Evolutionary conservation across 2,329 filamentous ascomycete species (phyloP).

Genomic region (Camptophora hylomeconis): DNA sequence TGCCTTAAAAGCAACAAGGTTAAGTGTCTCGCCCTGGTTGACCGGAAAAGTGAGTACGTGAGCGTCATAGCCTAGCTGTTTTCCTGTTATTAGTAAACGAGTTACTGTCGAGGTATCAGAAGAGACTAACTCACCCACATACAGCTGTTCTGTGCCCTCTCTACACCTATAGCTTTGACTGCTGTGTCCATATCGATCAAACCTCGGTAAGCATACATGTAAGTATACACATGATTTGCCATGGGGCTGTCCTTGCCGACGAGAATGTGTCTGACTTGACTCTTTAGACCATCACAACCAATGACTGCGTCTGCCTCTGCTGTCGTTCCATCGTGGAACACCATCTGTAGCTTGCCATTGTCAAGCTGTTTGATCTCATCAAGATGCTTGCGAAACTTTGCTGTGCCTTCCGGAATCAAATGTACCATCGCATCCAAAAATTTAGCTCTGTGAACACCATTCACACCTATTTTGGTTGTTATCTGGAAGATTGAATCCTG

Average conservation of each 20-base stretch:
- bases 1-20: conserved; percentile 38
- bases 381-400: conserved; percentile 30
- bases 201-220: conserved; percentile 49
- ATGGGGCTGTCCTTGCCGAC: conserved; percentile 35
- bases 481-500: conserved; percentile 29
- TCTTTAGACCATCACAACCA: conserved; percentile 54
- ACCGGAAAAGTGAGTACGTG: conserved; percentile 52
- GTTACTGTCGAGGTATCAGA: too few relatives aligned
- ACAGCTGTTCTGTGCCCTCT: conserved; percentile 33
- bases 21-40: conserved; percentile 42
- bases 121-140: too few relatives aligned
- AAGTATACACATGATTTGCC: conserved; percentile 34
- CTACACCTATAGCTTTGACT: conserved; percentile 33
- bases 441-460: conserved; percentile 33
- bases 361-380: conserved; percentile 12
- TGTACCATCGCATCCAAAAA: conserved; percentile 38
- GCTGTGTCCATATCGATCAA: conserved; percentile 47
- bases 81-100: too few relatives aligned
- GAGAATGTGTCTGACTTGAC: conserved; percentile 38
- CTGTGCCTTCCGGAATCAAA: conserved; percentile 30
- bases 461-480: conserved; percentile 20
- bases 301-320: conserved; percentile 31
- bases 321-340: conserved; percentile 31
- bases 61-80: conserved; percentile 44
- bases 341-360: conserved; percentile 22